These are phyloP conservation scores for Aotearoamyces nothofagi DNA, from an alignment of 2,329 filamentous ascomycete genomes.

Conservation along the genomic window DNA sequence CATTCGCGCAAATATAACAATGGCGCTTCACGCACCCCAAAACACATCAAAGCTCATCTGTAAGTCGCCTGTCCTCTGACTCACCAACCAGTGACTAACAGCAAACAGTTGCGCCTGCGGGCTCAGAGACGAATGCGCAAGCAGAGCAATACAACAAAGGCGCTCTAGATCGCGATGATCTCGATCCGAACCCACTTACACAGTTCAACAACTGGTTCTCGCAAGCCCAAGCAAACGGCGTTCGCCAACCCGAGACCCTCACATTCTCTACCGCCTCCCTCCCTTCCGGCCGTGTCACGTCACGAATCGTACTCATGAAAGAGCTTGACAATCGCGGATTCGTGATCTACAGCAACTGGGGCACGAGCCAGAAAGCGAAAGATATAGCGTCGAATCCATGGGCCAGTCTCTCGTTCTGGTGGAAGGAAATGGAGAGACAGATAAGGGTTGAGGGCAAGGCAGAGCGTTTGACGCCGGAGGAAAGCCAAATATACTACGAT, in stretches of 20 bases:
- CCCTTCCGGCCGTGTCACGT: slow-evolving; percentile 70
- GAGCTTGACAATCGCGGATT: slow-evolving; percentile 74
- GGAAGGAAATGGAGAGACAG: slow-evolving; percentile 75
- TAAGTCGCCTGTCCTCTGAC: slow-evolving; percentile 5
- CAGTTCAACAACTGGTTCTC: slow-evolving; percentile 91
- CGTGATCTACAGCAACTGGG: slow-evolving; percentile 89
- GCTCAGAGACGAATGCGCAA: slow-evolving; percentile 39
- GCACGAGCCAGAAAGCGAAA: slow-evolving; percentile 51
- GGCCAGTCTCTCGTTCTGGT: slow-evolving; percentile 81
- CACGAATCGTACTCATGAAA: slow-evolving; percentile 86
- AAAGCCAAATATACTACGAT: slow-evolving; percentile 57
- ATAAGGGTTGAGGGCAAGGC: slow-evolving; percentile 73
- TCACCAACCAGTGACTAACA: slow-evolving; percentile 2
- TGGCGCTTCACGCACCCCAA: slow-evolving; percentile 15
- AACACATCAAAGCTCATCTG: slow-evolving; percentile 18
- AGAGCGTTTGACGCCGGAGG: slow-evolving; percentile 49
- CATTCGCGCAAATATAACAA: slow-evolving; percentile 10
- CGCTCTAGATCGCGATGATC: slow-evolving; percentile 43
- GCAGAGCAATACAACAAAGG: slow-evolving; percentile 64
- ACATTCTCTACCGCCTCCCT: slow-evolving; percentile 73
- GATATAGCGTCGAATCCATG: slow-evolving; percentile 62
- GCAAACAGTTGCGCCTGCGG: slow-evolving; percentile 44
- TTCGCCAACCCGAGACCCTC: slow-evolving; percentile 75
- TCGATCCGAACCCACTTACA: slow-evolving; percentile 51
- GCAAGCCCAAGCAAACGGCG: slow-evolving; percentile 39